These are phyloP conservation scores for Rhododendron ovatum DNA, from an alignment of 148 eudicot genomes.

Conservation along the genomic window DNA sequence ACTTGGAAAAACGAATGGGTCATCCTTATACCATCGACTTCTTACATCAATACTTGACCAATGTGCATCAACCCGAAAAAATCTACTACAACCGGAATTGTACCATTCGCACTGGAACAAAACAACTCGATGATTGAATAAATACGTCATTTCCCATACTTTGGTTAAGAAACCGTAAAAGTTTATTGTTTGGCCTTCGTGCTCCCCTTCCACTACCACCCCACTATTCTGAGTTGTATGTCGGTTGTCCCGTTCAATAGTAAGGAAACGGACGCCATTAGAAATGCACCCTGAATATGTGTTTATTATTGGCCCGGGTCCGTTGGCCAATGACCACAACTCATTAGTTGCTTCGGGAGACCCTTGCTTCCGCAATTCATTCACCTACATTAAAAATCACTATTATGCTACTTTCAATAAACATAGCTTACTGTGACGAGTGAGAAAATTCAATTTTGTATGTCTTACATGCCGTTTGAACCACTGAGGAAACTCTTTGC, in stretches of 20 bases:
- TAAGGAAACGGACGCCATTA: neutral
- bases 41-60: neutral
- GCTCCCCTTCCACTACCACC: neutral
- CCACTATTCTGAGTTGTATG: conserved; percentile 8
- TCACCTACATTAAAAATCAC: neutral
- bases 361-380: neutral
- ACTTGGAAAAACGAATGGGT: neutral
- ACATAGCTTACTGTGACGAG: no score
- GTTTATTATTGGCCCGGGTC: neutral
- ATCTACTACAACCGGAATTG: neutral
- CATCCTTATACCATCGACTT: conserved; percentile 1
- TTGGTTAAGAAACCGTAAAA: neutral
- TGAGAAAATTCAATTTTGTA: no score
- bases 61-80: no score
- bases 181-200: neutral
- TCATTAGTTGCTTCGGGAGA: neutral
- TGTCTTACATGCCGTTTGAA: neutral
- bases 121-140: neutral
- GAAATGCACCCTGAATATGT: conserved; percentile 2
- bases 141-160: neutral
- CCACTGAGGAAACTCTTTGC: neutral
- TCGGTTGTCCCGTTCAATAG: neutral
- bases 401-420: no score
- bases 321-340: conserved; percentile 7
- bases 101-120: conserved; percentile 1